Evolutionary conservation across 805 yeast species (phyloP).

Genomic region (Wickerhamiella domercqiae): DNA sequence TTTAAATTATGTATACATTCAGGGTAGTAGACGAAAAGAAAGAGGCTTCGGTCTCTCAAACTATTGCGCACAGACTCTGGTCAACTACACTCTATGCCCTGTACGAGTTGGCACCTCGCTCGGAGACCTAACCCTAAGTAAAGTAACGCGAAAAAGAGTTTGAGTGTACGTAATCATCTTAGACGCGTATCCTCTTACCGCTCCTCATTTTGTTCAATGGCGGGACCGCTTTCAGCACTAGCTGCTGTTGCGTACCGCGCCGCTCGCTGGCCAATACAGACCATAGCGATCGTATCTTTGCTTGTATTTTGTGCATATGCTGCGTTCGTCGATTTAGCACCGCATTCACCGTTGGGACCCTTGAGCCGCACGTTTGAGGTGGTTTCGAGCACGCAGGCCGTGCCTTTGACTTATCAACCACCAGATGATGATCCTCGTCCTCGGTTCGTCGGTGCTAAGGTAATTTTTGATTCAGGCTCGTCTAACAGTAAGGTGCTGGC

Average conservation of each 20-base stretch:
- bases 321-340: slow-evolving; percentile 33
- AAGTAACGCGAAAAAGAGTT: no score
- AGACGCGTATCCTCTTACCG: no score
- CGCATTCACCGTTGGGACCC: slow-evolving; percentile 15
- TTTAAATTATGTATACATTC: no score
- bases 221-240: neutral
- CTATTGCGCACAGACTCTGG: no score
- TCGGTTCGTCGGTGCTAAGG: slow-evolving; percentile 16
- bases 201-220: no score
- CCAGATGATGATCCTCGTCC: slow-evolving; percentile 2
- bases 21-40: no score
- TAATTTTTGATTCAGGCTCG: slow-evolving; percentile 4
- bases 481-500: neutral
- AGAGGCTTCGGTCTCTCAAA: no score
- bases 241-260: slow-evolving; percentile 39
- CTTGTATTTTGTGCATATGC: slow-evolving; percentile 71
- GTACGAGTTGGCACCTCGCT: no score
- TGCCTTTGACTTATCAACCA: slow-evolving; percentile 6
- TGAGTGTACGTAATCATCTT: no score
- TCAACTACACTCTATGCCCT: no score
- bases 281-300: slow-evolving; percentile 54
- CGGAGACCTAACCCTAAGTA: no score
- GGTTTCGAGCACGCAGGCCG: slow-evolving; percentile 6
- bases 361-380: slow-evolving; percentile 16
- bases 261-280: slow-evolving; percentile 77